Base-by-base conservation (phyloP, 1,284 basidiomycete genomes). In the Kalmanozyma brasiliensis region DNA sequence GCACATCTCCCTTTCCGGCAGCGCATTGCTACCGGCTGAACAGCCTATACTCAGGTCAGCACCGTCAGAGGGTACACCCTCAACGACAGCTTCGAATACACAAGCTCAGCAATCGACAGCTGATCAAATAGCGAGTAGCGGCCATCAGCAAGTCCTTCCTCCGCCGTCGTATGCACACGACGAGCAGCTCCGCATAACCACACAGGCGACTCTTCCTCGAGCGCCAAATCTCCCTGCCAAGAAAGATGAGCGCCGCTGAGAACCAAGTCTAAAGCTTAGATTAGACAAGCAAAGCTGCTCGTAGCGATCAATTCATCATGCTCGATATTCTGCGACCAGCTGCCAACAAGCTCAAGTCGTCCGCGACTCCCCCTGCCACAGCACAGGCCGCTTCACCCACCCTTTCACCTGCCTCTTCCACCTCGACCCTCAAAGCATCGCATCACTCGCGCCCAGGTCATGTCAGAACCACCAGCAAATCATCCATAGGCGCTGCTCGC, bases 401-500 rank as follows among this genome's bases (percentile, higher is more conserved):
- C 20, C 30, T 47, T n/a, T 71, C 68, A 1, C 68, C 68, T 4
- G 68, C 68, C 13, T 71, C 68, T 7, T 71, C 68, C 22, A 71
- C 62, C 22, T 71, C 68, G 8, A 71, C 62, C 7, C 47, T 71
- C 22, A 65, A 56, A 17, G 66, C 66, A 4, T 59, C 65, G 1
- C 6, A 24, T 3, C 19, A 46, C n/a, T 26, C 49, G 11, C 22
- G 32, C 30, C 30, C 61, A 3, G 30, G 42, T 13, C 49, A 42
- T 26, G 24, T 33, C 41, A 40, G 24, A 9, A 34, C 57, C 1
- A 29, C n/a, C 26, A 44, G 40, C 45, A 58, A 41, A 43, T 44
- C 57, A 10, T 45, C 34, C 13, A 20, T 46, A 19, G 22, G 40
- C 19, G 41, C 61, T 14, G 57, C 67, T 24, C 61, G 67, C 14